These are phyloP conservation scores for Solanum virginianum DNA, from an alignment of 257 asterid genomes.

Conservation along the genomic window DNA sequence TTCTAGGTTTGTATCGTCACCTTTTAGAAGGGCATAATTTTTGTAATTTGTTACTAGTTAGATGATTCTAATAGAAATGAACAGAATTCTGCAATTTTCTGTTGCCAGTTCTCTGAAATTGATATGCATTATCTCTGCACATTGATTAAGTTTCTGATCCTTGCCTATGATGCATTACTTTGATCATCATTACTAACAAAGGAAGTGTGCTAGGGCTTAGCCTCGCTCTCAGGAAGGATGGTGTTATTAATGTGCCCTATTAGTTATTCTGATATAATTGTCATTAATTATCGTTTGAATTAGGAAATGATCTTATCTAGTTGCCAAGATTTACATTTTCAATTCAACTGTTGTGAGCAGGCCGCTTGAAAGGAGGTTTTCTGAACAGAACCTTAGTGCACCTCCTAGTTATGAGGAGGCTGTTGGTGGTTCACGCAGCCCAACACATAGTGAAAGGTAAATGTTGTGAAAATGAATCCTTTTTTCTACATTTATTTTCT, in stretches of 20 bases:
- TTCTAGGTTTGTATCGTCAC: constrained; percentile 46
- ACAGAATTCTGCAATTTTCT: background rate
- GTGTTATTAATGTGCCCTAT: constrained; percentile 12
- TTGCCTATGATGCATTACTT: background rate
- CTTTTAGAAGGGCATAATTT: background rate
- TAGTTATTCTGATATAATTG: background rate
- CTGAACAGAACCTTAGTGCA: constrained; percentile 60
- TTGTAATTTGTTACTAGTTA: background rate
- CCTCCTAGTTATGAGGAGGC: constrained; percentile 94
- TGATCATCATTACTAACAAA: constrained; percentile 18
- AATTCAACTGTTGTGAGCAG: constrained; percentile 12
- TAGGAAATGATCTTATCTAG: background rate
- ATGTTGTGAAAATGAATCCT: background rate
- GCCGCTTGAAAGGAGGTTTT: constrained; percentile 45
- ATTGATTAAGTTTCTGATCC: background rate
- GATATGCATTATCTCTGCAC: background rate
- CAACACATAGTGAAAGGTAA: constrained; percentile 66
- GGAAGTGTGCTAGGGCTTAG: constrained; percentile 66
- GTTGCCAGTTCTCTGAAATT: background rate
- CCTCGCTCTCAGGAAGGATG: constrained; percentile 77
- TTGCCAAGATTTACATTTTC: background rate
- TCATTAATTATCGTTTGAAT: background rate
- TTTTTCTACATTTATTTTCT: background rate
- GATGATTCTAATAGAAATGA: background rate
- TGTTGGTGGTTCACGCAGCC: constrained; percentile 59